Conservation (phyloP, 176 grass and related monocot genomes). For the Rhipidocladum racemiflorum region DNA sequence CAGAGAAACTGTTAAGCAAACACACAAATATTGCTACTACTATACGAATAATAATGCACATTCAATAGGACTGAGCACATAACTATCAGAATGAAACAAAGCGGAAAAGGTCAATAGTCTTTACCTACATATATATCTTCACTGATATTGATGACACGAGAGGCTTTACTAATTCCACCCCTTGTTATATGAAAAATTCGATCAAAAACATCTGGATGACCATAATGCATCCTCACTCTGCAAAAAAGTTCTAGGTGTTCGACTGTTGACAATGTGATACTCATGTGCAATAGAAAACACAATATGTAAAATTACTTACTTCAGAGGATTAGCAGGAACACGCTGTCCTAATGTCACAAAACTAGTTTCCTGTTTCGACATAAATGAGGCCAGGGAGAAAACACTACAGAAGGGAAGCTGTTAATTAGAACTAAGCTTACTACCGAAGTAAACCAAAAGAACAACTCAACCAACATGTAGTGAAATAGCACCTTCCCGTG, state of each 20-base stretch:
- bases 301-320: conserved; percentile 49
- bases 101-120: conserved; percentile 10
- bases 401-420: conserved; percentile 54
- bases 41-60: background rate
- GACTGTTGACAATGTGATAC: background rate
- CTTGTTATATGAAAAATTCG: conserved; percentile 97
- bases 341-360: conserved; percentile 96
- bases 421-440: conserved; percentile 16
- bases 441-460: background rate
- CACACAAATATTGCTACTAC: background rate
- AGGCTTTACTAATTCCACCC: conserved; percentile 94
- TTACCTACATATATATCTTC: conserved; percentile 98
- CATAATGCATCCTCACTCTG: conserved; percentile 97
- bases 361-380: conserved; percentile 91
- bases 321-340: conserved; percentile 83
- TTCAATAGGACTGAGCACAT: background rate
- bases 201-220: conserved; percentile 98
- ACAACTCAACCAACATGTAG: background rate
- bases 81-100: conserved; percentile 20
- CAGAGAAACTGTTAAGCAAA: background rate
- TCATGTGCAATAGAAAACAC: background rate
- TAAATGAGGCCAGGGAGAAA: conserved; percentile 84
- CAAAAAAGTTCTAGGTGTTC: background rate
- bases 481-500: conserved; percentile 72
- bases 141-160: conserved; percentile 86